Base-by-base conservation (phyloP, 163 green algal species). In the Volvox carteri region DNA sequence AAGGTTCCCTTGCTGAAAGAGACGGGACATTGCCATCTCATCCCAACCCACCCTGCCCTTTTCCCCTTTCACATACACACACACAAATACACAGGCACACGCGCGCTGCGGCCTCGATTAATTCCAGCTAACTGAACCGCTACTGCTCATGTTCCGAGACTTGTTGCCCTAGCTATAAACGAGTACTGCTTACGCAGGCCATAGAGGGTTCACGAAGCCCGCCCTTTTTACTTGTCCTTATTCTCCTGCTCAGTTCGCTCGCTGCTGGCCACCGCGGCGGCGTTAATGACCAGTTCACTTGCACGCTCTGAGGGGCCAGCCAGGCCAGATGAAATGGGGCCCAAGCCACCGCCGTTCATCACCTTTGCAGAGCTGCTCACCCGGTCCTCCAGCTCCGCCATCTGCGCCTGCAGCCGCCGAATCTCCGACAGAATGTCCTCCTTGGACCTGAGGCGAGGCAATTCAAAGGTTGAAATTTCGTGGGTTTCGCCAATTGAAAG, bases 341-440 rank as follows among this genome's bases (percentile, higher is more conserved):
- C 65, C 30, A 56, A 16, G 46, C 33, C 54, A 12, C 65, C 23
- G 41, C 72, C 54, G 84, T 78, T 77, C 72, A 89, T 89, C 6
- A 78, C 72, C 84, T 89, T 89, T 28, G 72, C 72, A 0, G 39
- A 70, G 72, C 35, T 84, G 84, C 72, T 89, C 25, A 93, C 90
- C 33, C 90, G 74, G 79, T 90, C 90, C 46, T 96, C 92, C 74
- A 94, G 58, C 30, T 86, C 80, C 37, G 88, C 86, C 91, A 96
- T 93, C 89, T 96, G 86, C 14, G 52, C 41, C 89, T 96, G 94
- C 70, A 96, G 87, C 30, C 92, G 90, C 37, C 87, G 84, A 30
- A 96, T 96, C 80, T 96, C 93, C n/a, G 67, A 80, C 73, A 95
- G 77, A 23, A 96, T 95, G 60, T 96, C 93, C 41, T 94, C 92